phyloP scores from a whole-genome alignment of 192 early-diverging fungal species.

The Ambispora gerdemannii region DNA sequence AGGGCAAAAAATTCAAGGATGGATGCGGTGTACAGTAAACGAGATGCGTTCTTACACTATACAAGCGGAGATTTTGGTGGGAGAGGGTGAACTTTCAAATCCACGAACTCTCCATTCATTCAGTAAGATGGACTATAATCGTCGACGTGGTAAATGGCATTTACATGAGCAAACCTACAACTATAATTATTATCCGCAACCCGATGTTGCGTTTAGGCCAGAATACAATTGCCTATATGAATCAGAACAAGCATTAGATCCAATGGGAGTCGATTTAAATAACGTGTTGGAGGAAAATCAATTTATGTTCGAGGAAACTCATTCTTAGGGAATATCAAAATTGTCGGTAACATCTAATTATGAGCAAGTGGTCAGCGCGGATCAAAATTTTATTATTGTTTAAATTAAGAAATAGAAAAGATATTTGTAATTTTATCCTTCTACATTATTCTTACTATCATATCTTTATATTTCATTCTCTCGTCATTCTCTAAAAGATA shows the following conservation, averaged over 20 bases:
- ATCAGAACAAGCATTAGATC: constrained; percentile 35
- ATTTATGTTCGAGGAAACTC: not conserved
- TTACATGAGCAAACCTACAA: constrained; percentile 92
- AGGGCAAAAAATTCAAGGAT: constrained; percentile 77
- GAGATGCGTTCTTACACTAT: constrained; percentile 90
- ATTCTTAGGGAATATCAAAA: too few relatives aligned
- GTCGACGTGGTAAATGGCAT: constrained; percentile 75
- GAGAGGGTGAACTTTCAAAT: constrained; percentile 47
- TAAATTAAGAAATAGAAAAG: too few relatives aligned
- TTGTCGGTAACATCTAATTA: too few relatives aligned
- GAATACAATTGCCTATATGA: constrained; percentile 62
- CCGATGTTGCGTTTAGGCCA: constrained; percentile 42
- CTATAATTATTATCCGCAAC: constrained; percentile 59
- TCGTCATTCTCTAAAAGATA: not conserved
- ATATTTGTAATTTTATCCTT: not conserved
- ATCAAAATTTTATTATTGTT: too few relatives aligned
- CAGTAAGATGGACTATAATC: constrained; percentile 43
- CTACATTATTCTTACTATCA: not conserved
- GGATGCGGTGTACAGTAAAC: constrained; percentile 85
- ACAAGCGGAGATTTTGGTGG: constrained; percentile 64
- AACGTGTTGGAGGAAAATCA: not conserved
- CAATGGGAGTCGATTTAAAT: not conserved
- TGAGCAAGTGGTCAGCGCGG: too few relatives aligned
- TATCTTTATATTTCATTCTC: not conserved
- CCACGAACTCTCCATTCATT: constrained; percentile 41